phyloP scores from a whole-genome alignment of 192 early-diverging fungal species.

The Gamsiella multidivaricata region DNA sequence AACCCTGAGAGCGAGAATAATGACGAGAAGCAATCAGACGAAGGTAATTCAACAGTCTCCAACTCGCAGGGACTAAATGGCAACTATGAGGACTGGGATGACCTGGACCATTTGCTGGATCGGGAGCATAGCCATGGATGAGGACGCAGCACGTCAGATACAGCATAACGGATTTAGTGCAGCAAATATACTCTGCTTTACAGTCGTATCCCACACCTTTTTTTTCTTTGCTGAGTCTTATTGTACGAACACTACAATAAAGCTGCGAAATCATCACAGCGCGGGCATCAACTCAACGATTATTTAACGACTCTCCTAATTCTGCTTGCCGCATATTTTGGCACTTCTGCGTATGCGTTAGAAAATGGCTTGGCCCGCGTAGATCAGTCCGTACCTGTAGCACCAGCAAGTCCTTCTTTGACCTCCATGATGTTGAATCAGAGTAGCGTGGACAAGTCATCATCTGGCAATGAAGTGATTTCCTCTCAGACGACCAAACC shows the following conservation, averaged over 20 bases:
- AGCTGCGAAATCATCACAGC: neutral
- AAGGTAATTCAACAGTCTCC: constrained; percentile 29
- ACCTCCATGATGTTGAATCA: constrained; percentile 19
- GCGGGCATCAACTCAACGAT: too few species aligned
- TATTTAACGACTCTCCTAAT: too few species aligned
- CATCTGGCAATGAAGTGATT: neutral
- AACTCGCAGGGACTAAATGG: neutral
- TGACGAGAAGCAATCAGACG: constrained; percentile 1
- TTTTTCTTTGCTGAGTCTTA: neutral
- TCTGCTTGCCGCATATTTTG: too few species aligned
- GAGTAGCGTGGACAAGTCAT: neutral
- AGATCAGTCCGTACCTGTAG: neutral
- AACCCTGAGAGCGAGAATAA: constrained; percentile 1
- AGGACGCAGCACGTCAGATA: neutral
- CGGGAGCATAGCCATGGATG: constrained; percentile 18
- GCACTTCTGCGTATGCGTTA: too few species aligned
- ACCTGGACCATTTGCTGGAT: constrained; percentile 9
- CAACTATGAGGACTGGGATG: constrained; percentile 15
- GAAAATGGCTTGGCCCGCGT: too few species aligned
- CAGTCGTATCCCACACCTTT: too few species aligned
- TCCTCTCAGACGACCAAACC: neutral
- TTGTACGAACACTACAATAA: constrained; percentile 20
- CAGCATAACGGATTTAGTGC: too few species aligned
- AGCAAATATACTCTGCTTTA: too few species aligned
- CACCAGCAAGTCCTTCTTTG: constrained; percentile 9